phyloP scores from a whole-genome alignment of 2,329 filamentous ascomycete species.

The Lecanicillium sp. region DNA sequence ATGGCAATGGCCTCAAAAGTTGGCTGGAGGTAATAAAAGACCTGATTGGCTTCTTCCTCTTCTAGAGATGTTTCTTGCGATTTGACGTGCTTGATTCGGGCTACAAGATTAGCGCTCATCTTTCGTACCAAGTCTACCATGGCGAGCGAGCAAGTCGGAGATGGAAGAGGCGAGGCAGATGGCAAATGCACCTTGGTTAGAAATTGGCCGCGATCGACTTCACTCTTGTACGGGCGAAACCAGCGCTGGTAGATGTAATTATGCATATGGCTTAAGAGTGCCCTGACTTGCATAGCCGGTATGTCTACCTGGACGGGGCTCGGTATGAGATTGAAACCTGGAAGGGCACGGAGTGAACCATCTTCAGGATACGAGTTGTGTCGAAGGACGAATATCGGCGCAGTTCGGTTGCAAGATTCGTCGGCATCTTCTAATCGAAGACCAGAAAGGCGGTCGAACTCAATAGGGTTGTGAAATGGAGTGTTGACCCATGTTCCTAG shows the following conservation, averaged over 20 bases:
- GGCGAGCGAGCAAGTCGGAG: background rate
- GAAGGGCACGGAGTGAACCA: background rate
- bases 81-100: background rate
- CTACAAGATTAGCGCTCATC: constrained; percentile 1
- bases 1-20: background rate
- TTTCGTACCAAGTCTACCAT: constrained; percentile 1
- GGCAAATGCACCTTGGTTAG: background rate
- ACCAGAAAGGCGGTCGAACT: background rate
- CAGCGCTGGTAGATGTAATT: background rate
- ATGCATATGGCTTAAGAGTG: background rate
- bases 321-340: background rate
- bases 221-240: background rate
- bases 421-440: background rate
- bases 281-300: background rate
- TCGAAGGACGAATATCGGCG: background rate
- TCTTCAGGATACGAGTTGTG: background rate
- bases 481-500: background rate
- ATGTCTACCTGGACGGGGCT: background rate
- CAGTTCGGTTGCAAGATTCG: background rate
- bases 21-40: background rate
- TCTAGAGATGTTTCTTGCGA: background rate
- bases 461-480: background rate
- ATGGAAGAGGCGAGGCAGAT: background rate
- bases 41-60: background rate
- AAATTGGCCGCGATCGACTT: background rate